Conservation (phyloP, 2,329 filamentous ascomycete species). For the Colletotrichum cordylinicola region DNA sequence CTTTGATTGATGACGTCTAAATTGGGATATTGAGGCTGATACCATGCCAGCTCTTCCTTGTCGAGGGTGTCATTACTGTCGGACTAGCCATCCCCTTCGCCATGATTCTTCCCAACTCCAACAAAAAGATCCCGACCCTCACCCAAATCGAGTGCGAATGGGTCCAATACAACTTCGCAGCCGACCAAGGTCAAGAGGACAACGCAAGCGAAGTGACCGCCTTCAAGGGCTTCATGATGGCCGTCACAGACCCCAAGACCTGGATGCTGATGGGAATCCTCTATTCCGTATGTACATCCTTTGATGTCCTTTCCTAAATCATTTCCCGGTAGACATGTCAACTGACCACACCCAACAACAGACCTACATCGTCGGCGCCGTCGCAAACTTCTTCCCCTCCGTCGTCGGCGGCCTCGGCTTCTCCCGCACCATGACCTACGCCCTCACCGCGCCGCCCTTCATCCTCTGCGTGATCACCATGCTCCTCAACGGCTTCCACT, state of each 20-base stretch:
- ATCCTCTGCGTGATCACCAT: slow-evolving; percentile 49
- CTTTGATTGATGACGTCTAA: fast-evolving
- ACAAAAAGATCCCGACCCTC: slow-evolving; percentile 19
- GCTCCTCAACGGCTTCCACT: slow-evolving; percentile 58
- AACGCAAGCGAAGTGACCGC: slow-evolving; percentile 21
- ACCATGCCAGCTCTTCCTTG: not conserved
- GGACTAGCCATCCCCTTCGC: slow-evolving; percentile 18
- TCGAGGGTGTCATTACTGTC: slow-evolving; percentile 22
- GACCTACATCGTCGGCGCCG: slow-evolving; percentile 33
- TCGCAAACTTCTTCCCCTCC: slow-evolving; percentile 31
- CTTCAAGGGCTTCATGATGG: slow-evolving; percentile 28
- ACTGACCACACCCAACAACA: not conserved
- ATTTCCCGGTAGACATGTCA: too few relatives aligned
- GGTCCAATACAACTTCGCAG: slow-evolving; percentile 20
- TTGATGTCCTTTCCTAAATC: not conserved
- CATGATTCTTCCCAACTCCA: slow-evolving; percentile 22
- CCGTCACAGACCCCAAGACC: slow-evolving; percentile 37
- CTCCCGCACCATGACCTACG: slow-evolving; percentile 25
- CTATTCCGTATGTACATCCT: slow-evolving; percentile 24
- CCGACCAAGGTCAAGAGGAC: slow-evolving; percentile 18
- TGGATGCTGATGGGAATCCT: slow-evolving; percentile 40
- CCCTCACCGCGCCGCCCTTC: slow-evolving; percentile 44
- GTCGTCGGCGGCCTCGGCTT: slow-evolving; percentile 29
- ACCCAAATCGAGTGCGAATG: slow-evolving; percentile 20
- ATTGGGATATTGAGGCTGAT: fast-evolving